Evolutionary conservation across 2,329 filamentous ascomycete species (phyloP).

Genomic region (Tolypocladium inflatum): DNA sequence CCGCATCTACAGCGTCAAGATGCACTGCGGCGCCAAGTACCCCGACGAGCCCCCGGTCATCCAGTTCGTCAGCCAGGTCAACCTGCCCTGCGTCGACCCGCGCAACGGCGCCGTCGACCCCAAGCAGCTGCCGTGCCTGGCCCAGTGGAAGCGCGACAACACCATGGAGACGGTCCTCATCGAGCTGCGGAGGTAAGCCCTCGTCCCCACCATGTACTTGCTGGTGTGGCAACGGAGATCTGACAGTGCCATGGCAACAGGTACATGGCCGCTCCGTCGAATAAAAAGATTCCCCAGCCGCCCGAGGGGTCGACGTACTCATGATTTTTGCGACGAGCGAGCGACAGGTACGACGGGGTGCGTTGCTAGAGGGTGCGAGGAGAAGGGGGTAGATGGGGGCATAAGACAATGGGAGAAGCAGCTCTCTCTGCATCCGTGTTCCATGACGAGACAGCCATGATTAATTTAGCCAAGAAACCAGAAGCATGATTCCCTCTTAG

Average conservation of each 20-base stretch:
- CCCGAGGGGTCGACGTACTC: constrained; percentile 62
- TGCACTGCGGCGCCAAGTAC: constrained; percentile 86
- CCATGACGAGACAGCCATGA: not conserved
- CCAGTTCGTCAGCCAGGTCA: constrained; percentile 88
- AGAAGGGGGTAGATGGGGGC: not conserved
- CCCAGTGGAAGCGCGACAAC: constrained; percentile 84
- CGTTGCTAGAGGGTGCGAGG: not conserved
- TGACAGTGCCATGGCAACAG: constrained; percentile 30
- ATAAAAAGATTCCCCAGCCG: constrained; percentile 95
- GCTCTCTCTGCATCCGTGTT: not conserved
- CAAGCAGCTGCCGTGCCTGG: constrained; percentile 71
- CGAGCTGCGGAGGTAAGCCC: constrained; percentile 63
- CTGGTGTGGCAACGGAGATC: not conserved
- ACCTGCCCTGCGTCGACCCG: constrained; percentile 86
- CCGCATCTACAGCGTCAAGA: constrained; percentile 95
- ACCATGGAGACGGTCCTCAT: constrained; percentile 93
- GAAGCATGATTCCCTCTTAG: not conserved
- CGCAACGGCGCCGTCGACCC: constrained; percentile 78
- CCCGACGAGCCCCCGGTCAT: constrained; percentile 83
- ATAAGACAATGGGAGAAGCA: not conserved
- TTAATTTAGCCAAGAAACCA: not conserved
- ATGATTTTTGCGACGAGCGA: constrained; percentile 9
- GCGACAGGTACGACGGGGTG: not conserved
- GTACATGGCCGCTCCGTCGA: constrained; percentile 82
- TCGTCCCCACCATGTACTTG: not conserved